Evolutionary conservation across 306 rosid species (phyloP).

Genomic region (Trichosanthes cucumerina): DNA sequence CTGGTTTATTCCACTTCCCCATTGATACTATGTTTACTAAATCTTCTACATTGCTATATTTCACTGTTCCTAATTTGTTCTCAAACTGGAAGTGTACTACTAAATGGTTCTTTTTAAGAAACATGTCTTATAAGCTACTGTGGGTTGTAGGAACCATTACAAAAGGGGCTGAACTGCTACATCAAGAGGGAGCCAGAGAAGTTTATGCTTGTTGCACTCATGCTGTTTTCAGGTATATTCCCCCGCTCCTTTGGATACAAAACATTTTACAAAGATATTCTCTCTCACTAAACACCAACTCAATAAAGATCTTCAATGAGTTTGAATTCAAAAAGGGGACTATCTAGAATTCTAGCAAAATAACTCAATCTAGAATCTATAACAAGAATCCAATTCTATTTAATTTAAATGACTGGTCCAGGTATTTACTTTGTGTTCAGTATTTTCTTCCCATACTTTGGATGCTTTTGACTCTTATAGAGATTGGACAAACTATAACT

Average conservation of each 20-base stretch:
- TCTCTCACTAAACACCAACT: not conserved
- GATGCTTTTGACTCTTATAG: not conserved
- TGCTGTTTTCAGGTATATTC: slow-evolving; percentile 66
- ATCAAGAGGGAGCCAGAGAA: slow-evolving; percentile 94
- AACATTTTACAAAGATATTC: not conserved
- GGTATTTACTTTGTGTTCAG: not conserved
- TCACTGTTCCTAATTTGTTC: not conserved
- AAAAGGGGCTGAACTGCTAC: slow-evolving; percentile 85
- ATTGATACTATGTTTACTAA: not conserved
- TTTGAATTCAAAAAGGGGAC: not conserved
- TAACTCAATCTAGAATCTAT: not conserved
- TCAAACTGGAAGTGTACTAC: not conserved
- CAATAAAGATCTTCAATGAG: not conserved
- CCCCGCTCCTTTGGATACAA: not conserved
- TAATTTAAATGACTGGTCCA: not conserved
- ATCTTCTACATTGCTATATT: not conserved
- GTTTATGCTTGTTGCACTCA: slow-evolving; percentile 97
- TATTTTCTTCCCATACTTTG: not conserved
- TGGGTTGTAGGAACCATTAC: slow-evolving; percentile 63
- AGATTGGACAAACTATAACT: not conserved
- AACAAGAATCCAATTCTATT: not conserved
- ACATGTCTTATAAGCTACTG: not conserved
- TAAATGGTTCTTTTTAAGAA: not conserved
- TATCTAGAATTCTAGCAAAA: not conserved
- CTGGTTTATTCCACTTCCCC: not conserved